These are phyloP conservation scores for Ephemerocybe angulata DNA, from an alignment of 768 basidiomycete species.

Conservation along the genomic window DNA sequence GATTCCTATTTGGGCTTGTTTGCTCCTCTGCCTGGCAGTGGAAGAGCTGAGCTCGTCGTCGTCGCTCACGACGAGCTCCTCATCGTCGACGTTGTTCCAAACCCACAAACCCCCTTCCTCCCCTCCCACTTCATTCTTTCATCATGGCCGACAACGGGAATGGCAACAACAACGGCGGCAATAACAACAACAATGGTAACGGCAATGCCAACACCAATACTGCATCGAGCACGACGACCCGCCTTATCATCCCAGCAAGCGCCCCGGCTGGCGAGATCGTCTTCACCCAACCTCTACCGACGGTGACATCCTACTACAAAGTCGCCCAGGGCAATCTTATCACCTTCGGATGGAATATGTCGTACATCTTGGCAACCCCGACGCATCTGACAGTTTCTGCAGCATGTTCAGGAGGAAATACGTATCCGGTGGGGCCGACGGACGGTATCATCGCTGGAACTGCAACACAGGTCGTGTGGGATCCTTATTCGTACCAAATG, in stretches of 20 bases:
- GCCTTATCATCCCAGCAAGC: constrained; percentile 21
- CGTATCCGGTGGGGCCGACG: constrained; percentile 82
- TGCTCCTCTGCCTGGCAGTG: neutral
- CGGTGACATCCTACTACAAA: constrained; percentile 84
- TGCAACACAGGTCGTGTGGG: constrained; percentile 75
- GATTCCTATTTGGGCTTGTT: neutral
- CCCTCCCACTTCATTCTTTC: neutral
- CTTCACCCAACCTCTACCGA: constrained; percentile 78
- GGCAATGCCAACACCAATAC: no score
- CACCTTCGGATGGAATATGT: constrained; percentile 92
- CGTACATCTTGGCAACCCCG: constrained; percentile 66
- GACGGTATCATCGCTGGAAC: constrained; percentile 68
- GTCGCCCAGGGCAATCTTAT: constrained; percentile 69
- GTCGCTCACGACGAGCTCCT: neutral
- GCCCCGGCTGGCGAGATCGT: constrained; percentile 58
- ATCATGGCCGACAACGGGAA: neutral
- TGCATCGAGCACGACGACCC: constrained; percentile 1
- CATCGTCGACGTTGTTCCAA: neutral
- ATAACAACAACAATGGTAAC: neutral
- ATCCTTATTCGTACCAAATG: constrained; percentile 71
- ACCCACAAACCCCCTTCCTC: neutral
- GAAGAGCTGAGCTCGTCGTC: neutral
- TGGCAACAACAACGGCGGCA: neutral
- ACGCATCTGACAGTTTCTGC: constrained; percentile 77
- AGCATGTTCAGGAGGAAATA: constrained; percentile 81